Evolutionary conservation across 2,329 filamentous ascomycete genomes (phyloP).

Genomic region (Ceratocystis eucalypticola): DNA sequence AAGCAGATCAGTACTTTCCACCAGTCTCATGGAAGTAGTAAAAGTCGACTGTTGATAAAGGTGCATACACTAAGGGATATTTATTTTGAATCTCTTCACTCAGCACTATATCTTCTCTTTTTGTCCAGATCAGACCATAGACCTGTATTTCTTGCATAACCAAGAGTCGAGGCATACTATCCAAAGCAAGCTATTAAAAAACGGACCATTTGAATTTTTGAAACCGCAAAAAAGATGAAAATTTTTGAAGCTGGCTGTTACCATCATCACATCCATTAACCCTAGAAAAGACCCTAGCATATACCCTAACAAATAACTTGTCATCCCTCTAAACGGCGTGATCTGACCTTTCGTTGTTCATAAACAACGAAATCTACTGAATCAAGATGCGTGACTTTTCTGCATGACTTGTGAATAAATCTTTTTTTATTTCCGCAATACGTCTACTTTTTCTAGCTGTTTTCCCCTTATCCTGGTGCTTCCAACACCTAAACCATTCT

Average conservation of each 20-base stretch:
- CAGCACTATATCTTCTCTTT: background rate
- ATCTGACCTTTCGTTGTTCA: background rate
- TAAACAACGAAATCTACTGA: background rate
- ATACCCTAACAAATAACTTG: background rate
- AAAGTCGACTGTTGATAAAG: background rate
- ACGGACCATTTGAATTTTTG: background rate
- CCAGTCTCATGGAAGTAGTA: slow-evolving; percentile 29
- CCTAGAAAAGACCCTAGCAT: too few relatives aligned
- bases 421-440: background rate
- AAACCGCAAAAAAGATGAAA: too few relatives aligned
- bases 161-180: background rate
- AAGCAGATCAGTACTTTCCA: slow-evolving; percentile 25
- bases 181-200: background rate
- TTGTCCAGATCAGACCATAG: background rate
- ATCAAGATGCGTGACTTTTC: background rate
- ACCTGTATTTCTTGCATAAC: background rate
- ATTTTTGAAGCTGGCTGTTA: too few relatives aligned
- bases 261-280: too few relatives aligned
- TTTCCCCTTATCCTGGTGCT: too few relatives aligned
- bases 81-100: background rate
- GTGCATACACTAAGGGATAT: background rate
- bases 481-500: background rate
- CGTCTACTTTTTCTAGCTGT: background rate
- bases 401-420: background rate
- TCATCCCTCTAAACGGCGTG: background rate